Conservation (phyloP, 257 asterid species). For the Oldenlandia corymbosa region DNA sequence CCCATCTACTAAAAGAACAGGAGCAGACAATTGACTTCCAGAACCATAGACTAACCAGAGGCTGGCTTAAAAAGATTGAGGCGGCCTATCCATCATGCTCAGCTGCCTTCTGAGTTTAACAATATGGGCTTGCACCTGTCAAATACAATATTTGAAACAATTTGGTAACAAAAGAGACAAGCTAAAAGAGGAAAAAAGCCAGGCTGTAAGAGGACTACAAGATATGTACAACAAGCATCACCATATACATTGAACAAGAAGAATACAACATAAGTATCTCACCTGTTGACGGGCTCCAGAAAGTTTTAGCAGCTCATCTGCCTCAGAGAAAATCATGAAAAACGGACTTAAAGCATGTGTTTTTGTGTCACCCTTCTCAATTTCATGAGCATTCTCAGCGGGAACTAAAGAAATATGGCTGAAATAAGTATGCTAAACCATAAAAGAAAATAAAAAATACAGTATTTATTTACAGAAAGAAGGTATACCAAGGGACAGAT, state of each 20-base stretch:
- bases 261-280: not conserved
- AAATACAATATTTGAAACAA: conserved; percentile 2
- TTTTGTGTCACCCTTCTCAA: conserved; percentile 51
- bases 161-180: not conserved
- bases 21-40: conserved; percentile 8
- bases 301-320: conserved; percentile 73
- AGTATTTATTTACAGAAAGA: conserved; percentile 5
- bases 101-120: conserved; percentile 64
- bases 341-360: conserved; percentile 56
- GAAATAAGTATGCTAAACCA: conserved; percentile 21
- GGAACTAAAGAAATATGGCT: conserved; percentile 26
- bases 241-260: not conserved
- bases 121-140: conserved; percentile 78
- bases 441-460: conserved; percentile 6
- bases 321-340: conserved; percentile 75
- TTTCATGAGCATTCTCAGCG: conserved; percentile 38
- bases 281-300: conserved; percentile 83
- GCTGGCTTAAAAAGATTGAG: conserved; percentile 51
- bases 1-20: conserved; percentile 21
- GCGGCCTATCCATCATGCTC: conserved; percentile 53
- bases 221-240: not conserved
- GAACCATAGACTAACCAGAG: conserved; percentile 32
- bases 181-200: not conserved
- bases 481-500: conserved; percentile 36
- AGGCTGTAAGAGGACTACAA: not conserved